Base-by-base conservation (phyloP, 1,284 basidiomycete species). In the Malassezia furfur region DNA sequence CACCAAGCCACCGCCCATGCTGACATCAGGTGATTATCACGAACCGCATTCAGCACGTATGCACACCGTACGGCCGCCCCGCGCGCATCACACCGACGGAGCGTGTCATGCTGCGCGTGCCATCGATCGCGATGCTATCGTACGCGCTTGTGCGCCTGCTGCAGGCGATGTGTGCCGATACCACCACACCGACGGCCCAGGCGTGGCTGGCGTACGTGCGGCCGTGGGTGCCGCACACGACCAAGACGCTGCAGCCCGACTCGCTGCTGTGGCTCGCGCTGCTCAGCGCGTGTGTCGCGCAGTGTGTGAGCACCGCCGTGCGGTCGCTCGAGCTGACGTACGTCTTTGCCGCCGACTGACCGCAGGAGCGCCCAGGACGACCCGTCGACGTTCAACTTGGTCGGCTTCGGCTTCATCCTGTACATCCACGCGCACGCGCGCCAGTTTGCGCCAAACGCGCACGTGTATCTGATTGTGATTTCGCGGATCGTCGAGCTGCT, bases 41-140 rank as follows among this genome's bases (percentile, higher is more conserved):
- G 41, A 71, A 72, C 39, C 61, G 70, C 3, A 65, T 72, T 7
- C 64, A 68, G 30, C 68, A 72, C 52, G 64, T 72, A 38, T 72
- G 70, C 51, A 56, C 68, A 1, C 68, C 70, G 9, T 40, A 65
- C 3, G 60, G 62, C 5, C 58, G 68, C 6, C 63, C 62, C 21
- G 40, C 60, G 19, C 55, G 52, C 3, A 57, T 72, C 2, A 53
- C 61, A 3, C 46, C 48, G 15, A 21, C 36, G 0, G 59, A 64
- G 48, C 54, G 68, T 1, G 17, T 66, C 7, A 48, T 64, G 10
- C 48, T 72, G 14, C 65, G 67, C 6, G 11, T 69, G 2, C 70
- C 70, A 5, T 53, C 64, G 15, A 46, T 72, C 19, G 14, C 62
- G 1, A 53, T 68, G 22, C 57, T 72, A 1, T 31, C 53, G 15